Conservation (phyloP, 225 moss, liverwort and hornwort genomes). For the Physcomitrium patens region DNA sequence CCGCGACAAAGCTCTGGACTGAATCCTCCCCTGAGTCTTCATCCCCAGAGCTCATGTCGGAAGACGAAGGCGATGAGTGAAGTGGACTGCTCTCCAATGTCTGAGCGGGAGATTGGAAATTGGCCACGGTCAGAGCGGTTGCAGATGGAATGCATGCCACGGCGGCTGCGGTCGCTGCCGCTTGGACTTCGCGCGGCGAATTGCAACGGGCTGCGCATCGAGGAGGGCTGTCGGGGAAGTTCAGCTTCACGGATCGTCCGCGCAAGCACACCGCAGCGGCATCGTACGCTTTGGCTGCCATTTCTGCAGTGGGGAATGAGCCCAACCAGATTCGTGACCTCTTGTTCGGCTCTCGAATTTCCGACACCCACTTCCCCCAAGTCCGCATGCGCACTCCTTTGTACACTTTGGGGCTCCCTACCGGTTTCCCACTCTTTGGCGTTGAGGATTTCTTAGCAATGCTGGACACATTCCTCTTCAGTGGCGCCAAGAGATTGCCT, state of each 20-base stretch:
- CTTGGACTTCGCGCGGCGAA: conserved; percentile 21
- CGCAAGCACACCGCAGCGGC: no score
- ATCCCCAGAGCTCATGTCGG: neutral
- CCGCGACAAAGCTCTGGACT: neutral
- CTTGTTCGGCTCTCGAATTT: no score
- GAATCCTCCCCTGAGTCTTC: neutral
- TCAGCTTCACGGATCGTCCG: conserved; percentile 3
- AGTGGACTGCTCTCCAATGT: neutral
- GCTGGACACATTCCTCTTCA: conserved; percentile 1
- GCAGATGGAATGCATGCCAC: conserved; percentile 9
- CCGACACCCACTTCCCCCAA: no score
- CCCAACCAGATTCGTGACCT: no score
- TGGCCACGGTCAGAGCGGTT: neutral
- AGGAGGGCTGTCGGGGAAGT: conserved; percentile 25
- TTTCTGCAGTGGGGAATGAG: no score
- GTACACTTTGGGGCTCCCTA: no score
- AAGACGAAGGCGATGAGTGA: neutral
- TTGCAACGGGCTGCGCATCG: neutral
- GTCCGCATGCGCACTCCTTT: no score
- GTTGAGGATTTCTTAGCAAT: conserved; percentile 15
- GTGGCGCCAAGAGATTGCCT: conserved; percentile 11
- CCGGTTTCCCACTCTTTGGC: conserved; percentile 24
- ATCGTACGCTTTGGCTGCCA: no score
- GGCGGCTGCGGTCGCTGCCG: neutral
- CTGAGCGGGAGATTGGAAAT: neutral